These are phyloP conservation scores for Penicillium sp. DNA, from an alignment of 2,329 filamentous ascomycete species.

Conservation along the genomic window DNA sequence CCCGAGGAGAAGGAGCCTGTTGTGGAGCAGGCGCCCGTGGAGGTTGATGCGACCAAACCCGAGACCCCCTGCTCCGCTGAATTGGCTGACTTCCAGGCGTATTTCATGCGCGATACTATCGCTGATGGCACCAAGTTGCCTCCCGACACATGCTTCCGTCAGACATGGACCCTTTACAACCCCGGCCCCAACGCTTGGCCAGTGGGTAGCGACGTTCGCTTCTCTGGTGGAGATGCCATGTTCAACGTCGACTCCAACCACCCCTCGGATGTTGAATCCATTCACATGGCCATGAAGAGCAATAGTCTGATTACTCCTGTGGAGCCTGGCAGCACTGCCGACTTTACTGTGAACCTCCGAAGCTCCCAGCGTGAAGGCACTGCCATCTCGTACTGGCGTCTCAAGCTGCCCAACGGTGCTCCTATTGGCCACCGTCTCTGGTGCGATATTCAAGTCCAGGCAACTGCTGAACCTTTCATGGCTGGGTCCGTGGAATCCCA, in stretches of 20 bases:
- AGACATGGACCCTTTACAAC: slow-evolving; percentile 91
- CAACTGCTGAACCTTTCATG: slow-evolving; percentile 14
- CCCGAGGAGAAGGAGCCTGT: slow-evolving; percentile 29
- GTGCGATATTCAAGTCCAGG: slow-evolving; percentile 79
- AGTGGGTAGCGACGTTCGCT: slow-evolving; percentile 83
- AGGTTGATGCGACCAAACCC: slow-evolving; percentile 35
- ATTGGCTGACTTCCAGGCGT: slow-evolving; percentile 49
- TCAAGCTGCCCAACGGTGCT: slow-evolving; percentile 75
- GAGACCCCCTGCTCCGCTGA: not conserved
- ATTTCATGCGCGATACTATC: slow-evolving; percentile 77
- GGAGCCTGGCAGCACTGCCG: slow-evolving; percentile 69
- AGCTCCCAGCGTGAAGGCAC: slow-evolving; percentile 75
- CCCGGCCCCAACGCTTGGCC: slow-evolving; percentile 80
- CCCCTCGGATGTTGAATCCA: slow-evolving; percentile 73
- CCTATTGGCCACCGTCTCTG: slow-evolving; percentile 92
- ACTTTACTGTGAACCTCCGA: slow-evolving; percentile 83
- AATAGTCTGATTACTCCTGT: slow-evolving; percentile 71
- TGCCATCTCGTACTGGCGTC: slow-evolving; percentile 92
- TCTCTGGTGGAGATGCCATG: slow-evolving; percentile 95
- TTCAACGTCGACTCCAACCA: slow-evolving; percentile 80
- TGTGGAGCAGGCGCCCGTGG: slow-evolving; percentile 17
- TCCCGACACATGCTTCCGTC: slow-evolving; percentile 74
- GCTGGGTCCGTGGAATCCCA: slow-evolving; percentile 37
- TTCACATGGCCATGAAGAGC: slow-evolving; percentile 78
- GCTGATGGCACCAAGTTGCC: slow-evolving; percentile 72